These are phyloP conservation scores for Blastocystis sp. DNA, from an alignment of 352 stramenopile genomes.

Conservation along the genomic window DNA sequence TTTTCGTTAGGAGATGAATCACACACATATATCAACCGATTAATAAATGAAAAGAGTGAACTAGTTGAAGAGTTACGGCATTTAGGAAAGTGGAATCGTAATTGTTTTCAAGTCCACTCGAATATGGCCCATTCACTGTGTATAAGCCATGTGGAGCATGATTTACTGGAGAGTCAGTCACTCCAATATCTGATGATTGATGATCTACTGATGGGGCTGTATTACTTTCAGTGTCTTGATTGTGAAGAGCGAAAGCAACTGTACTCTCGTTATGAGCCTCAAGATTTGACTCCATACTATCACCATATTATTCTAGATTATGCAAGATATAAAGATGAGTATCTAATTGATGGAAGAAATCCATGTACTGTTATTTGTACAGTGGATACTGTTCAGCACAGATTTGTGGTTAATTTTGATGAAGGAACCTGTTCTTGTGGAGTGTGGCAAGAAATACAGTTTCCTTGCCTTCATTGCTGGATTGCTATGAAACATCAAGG, in stretches of 20 bases:
- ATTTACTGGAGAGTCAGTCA: neutral
- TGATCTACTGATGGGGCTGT: conserved; percentile 10
- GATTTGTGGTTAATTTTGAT: conserved; percentile 8
- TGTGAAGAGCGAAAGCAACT: neutral
- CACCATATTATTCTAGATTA: neutral
- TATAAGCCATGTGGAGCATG: neutral
- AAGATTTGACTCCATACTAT: neutral
- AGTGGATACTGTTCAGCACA: neutral
- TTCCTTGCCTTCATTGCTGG: conserved; percentile 38
- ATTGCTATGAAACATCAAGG: neutral
- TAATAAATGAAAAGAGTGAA: neutral
- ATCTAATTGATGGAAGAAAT: neutral
- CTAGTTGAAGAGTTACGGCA: neutral
- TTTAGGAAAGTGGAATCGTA: neutral
- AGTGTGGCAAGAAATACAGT: neutral
- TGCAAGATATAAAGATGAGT: neutral
- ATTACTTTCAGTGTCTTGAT: neutral
- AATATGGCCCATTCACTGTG: neutral
- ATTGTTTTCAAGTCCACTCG: neutral
- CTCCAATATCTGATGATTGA: conserved; percentile 11
- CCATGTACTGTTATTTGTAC: neutral
- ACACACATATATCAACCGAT: neutral
- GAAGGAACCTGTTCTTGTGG: neutral
- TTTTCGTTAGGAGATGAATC: neutral
- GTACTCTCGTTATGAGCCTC: neutral